Conservation (phyloP, 2,329 filamentous ascomycete species). For the Apiospora arundinis region DNA sequence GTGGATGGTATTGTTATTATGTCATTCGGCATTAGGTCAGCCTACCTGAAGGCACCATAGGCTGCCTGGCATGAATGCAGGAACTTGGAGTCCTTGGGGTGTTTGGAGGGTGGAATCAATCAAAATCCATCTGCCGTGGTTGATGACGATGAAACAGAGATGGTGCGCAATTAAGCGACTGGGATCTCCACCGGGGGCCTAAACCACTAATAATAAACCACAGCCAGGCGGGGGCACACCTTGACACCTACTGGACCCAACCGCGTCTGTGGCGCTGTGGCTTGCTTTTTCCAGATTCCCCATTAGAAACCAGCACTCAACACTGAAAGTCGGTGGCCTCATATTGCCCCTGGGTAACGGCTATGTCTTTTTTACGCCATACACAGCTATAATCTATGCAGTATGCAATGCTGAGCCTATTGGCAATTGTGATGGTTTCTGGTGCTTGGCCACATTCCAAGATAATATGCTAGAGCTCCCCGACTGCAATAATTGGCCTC, state of each 20-base stretch:
- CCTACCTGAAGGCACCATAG: background rate
- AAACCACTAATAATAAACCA: background rate
- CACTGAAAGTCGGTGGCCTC: no score
- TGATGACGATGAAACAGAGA: slow-evolving; percentile 11
- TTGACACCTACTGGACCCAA: background rate
- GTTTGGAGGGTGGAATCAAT: slow-evolving; percentile 9
- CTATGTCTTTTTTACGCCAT: no score
- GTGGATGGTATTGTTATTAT: background rate
- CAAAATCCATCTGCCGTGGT: background rate
- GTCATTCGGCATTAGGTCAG: slow-evolving; percentile 12
- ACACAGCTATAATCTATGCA: no score
- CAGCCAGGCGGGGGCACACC: background rate
- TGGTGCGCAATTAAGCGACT: background rate
- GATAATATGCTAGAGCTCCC: no score
- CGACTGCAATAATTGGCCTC: no score
- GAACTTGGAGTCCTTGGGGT: background rate
- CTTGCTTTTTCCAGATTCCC: background rate
- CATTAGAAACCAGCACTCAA: no score
- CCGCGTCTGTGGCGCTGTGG: background rate
- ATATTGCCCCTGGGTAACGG: no score
- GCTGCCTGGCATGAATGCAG: background rate
- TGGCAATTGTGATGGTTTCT: no score
- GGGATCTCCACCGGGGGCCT: background rate
- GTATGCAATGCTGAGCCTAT: no score
- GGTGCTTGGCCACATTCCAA: no score